Conservation (phyloP, 1,284 basidiomycete species). For the Pholiota adiposa region DNA sequence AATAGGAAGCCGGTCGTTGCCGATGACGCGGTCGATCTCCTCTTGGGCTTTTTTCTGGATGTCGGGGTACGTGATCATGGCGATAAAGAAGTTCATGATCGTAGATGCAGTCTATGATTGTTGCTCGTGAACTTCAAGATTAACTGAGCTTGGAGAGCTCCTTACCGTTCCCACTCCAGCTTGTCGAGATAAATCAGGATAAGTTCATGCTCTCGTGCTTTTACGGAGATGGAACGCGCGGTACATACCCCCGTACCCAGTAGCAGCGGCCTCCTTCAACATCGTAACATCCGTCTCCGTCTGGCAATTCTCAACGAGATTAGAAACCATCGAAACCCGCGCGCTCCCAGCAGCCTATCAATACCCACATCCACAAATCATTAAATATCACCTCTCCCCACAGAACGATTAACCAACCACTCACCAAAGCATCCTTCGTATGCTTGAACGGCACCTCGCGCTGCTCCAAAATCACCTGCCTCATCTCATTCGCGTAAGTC, state of each 20-base stretch:
- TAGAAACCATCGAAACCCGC: background rate
- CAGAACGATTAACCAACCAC: background rate
- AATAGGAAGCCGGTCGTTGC: constrained; percentile 24
- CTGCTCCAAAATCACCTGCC: constrained; percentile 27
- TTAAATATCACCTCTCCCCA: background rate
- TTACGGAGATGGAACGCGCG: too few relatives aligned
- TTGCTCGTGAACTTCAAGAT: background rate
- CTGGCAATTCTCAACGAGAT: background rate
- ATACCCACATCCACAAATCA: background rate
- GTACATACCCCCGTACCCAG: constrained; percentile 5
- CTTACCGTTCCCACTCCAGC: background rate
- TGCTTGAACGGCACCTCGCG: constrained; percentile 23
- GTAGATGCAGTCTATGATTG: background rate
- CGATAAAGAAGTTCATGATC: background rate
- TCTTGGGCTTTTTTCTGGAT: background rate
- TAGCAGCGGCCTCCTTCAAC: constrained; percentile 2
- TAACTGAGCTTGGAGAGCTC: background rate
- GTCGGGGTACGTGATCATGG: background rate
- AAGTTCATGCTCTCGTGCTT: background rate
- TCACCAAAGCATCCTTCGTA: constrained; percentile 18
- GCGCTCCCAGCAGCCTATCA: background rate
- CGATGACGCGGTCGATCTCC: background rate
- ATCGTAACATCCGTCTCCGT: background rate
- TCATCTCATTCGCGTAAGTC: constrained; percentile 26
- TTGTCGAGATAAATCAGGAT: background rate